Base-by-base conservation (phyloP, 1,139 yeast genomes). In the Blastobotrys proliferans region DNA sequence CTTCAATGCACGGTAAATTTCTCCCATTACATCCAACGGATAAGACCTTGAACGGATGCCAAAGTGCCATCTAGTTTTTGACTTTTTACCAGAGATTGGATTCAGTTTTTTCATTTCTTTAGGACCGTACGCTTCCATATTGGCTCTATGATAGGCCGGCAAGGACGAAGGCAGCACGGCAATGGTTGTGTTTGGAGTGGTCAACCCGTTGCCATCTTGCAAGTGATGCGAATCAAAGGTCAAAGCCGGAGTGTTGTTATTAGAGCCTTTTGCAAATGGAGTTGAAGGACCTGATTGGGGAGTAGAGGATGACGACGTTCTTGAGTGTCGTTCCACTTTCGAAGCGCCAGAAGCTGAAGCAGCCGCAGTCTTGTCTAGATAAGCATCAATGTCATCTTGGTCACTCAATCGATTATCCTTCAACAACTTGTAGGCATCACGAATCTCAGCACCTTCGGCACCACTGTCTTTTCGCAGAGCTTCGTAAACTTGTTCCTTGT, bases 11-110 rank as follows among this genome's bases (percentile, higher is more conserved):
- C 97, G 74, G 65, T 94, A 92, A 32, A 92, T 90, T 61, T 94
- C 99, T 22, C 97, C 97, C 98, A 92, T 92, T 6, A 92, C 98
- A 63, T 92, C 99, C 53, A 92, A 72, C 28, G 99, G 98, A 61
- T 92, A 92, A 1, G 97, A 87, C 57, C 97, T 76, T 8, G 97
- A 87, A 58, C 99, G 74, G 49, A 92, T 92, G 49, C 99, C 99
- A 61, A 94, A 94, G 70, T 92, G 98, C 99, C 99, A 92, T 66
- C 96, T 80, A 8, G 96, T 87, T 64, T 87, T 92, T 53, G 92
- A 84, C 61, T 86, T 87, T 61, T 88, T 88, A 32, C 83, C 74
- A 9, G 85, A 74, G 18, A 83, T 77, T 1, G 96, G 95, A 44
- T 78, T 78, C 38, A 85, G 77, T 53, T 81, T 78, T 43, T 79